Percentiles rank a stretch among this genome's conserved stretches.
These are phyloP conservation scores for Zasmidium citrigriseum DNA, from an alignment of 2,329 filamentous ascomycete genomes.

Conservation along the genomic window DNA sequence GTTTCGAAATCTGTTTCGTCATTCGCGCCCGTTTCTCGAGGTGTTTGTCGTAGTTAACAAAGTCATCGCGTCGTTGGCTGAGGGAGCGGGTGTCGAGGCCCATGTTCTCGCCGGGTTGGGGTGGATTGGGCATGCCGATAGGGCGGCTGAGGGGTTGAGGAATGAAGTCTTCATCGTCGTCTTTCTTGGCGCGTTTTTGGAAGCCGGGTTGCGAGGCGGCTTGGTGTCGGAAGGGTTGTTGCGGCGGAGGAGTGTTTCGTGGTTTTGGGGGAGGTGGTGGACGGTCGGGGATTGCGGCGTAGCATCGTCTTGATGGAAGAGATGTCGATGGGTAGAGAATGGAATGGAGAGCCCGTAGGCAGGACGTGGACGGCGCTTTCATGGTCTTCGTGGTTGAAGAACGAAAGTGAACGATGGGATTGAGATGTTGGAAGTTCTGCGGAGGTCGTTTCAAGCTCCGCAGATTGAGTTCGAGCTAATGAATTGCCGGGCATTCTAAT, in stretches of 20 bases:
- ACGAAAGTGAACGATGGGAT: background rate
- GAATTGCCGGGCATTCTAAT: background rate
- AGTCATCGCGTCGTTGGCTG: conserved; percentile 72
- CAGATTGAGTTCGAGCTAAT: background rate
- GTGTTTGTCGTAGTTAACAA: conserved; percentile 84
- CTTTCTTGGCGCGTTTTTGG: conserved; percentile 23
- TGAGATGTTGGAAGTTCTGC: background rate
- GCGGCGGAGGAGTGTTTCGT: conserved; percentile 13
- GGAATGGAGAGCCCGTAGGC: conserved; percentile 31
- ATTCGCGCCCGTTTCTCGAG: conserved; percentile 73
- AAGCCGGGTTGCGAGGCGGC: conserved; percentile 23
- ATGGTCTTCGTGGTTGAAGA: conserved; percentile 19
- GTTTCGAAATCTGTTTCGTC: conserved; percentile 74
- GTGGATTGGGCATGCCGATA: conserved; percentile 77
- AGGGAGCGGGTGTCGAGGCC: conserved; percentile 70
- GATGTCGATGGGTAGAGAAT: conserved; percentile 20
- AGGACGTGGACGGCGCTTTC: conserved; percentile 32
- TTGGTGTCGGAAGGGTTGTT: conserved; percentile 16
- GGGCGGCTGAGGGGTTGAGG: conserved; percentile 65
- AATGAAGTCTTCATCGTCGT: conserved; percentile 46
- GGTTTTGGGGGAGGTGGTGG: conserved; percentile 20
- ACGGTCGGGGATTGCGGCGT: conserved; percentile 23
- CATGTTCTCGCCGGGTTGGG: conserved; percentile 76
- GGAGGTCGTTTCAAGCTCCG: background rate
- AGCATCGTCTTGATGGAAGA: conserved; percentile 19